A percentile compares a stretch with the other conserved stretches of the same genome.
phyloP scores from a whole-genome alignment of 1,284 basidiomycete genomes.

The Pseudozyma hubeiensis region DNA sequence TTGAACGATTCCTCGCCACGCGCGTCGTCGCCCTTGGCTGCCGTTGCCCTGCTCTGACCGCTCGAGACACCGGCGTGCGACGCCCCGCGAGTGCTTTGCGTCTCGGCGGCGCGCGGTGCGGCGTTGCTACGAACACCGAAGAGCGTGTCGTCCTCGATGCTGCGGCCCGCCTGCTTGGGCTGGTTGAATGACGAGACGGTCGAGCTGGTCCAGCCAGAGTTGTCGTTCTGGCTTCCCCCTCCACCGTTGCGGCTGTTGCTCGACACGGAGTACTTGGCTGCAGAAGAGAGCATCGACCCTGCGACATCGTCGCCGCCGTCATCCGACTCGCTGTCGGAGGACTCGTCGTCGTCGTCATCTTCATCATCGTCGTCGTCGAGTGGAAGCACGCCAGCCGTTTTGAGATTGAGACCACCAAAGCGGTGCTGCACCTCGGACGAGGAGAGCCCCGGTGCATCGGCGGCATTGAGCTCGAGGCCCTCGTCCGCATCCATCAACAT shows the following conservation, averaged over 20 bases:
- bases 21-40: conserved; percentile 5
- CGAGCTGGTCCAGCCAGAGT: conserved; percentile 50
- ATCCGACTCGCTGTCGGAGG: conserved; percentile 45
- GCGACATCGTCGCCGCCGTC: conserved; percentile 32
- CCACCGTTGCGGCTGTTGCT: conserved; percentile 44
- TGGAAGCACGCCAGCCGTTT: conserved; percentile 17
- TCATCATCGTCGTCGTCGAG: conserved; percentile 44
- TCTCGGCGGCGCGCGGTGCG: conserved; percentile 22
- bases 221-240: conserved; percentile 32
- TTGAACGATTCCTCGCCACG: conserved; percentile 41
- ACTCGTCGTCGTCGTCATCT: conserved; percentile 54
- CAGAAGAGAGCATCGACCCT: conserved; percentile 42
- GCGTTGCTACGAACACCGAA: conserved; percentile 58
- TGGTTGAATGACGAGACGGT: conserved; percentile 49
- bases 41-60: conserved; percentile 4
- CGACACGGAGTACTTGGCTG: conserved; percentile 43
- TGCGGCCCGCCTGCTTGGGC: conserved; percentile 42
- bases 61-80: conserved; percentile 2
- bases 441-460: conserved; percentile 12
- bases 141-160: conserved; percentile 65
- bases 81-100: conserved; percentile 6
- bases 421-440: conserved; percentile 26
- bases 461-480: conserved; percentile 37
- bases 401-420: conserved; percentile 22
- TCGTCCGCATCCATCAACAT: conserved; percentile 59